Base-by-base conservation (phyloP, 202 grass and related monocot genomes). In the Bolboschoenoplectus hybrid region DNA sequence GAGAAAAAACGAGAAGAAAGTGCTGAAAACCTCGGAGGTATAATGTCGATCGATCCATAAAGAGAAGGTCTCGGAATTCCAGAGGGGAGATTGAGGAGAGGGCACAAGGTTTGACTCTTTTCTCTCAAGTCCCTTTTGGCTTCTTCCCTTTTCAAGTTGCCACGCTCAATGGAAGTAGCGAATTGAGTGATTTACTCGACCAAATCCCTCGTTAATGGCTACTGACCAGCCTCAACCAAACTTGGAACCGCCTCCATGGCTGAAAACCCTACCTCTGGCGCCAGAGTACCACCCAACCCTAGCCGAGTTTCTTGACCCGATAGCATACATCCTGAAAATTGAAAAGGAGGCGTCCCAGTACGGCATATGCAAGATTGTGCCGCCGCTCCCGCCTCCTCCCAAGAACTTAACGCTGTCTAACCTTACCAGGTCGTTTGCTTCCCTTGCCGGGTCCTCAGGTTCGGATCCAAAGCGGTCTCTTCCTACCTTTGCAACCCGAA, bases 341-440 rank as follows among this genome's bases (percentile, higher is more conserved):
- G 93, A 97, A 87, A 83, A 84, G 81, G 93, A 94, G 86, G 97
- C 97, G 10, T 95, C 93, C 20, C 89, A 91, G 79, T 99, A 92
- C 64, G 97, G 97, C 85, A 99, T 99, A 92, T 99, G 97, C 88
- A 99, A 97, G 90, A 97, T 99, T 92, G 92, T 97, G 16, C 93
- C 97, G 7, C 93, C 97, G 32, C 83, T 97, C 49, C 88, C 93
- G 44, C 52, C 86, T 8, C 92, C 93, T n/a, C 80, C 92, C 20
- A 89, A 84, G 58, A 91, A 90, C 71, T 89, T 90, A 38, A 91
- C 92, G 19, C 34, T 99, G n/a, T 80, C 86, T 40, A 93, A 93
- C 63, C 89, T 99, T 86, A 89, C 85, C 80, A 89, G 88, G 51
- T 94, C 97, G 45, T 96, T 99, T 66, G 81, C 93, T 50, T 89